Evolutionary conservation across 106 monocot genomes (phyloP).

Genomic region (Cymbidium sinense): DNA sequence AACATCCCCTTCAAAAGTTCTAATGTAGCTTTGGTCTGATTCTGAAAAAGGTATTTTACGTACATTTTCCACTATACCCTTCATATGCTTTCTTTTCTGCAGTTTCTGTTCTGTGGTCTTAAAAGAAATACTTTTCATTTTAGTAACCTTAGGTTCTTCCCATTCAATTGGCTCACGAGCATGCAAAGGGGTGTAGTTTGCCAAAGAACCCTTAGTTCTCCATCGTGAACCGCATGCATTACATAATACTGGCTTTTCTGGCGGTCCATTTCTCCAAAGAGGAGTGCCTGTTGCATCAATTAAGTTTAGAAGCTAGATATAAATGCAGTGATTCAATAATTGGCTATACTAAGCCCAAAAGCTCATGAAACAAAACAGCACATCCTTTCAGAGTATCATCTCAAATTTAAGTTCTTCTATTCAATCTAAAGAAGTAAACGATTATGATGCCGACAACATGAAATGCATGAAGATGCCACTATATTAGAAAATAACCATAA

Average conservation of each 20-base stretch:
- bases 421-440: background rate
- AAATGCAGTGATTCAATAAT: background rate
- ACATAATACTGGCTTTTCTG: conserved; percentile 95
- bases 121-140: conserved; percentile 33
- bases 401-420: background rate
- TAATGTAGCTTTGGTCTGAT: conserved; percentile 57
- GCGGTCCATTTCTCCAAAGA: conserved; percentile 98
- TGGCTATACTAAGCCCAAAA: background rate
- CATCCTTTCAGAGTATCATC: background rate
- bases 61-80: conserved; percentile 20
- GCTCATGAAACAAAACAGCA: background rate
- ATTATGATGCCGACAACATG: background rate
- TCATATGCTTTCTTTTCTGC: conserved; percentile 44
- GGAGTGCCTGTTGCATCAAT: conserved; percentile 76
- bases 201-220: conserved; percentile 94
- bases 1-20: conserved; percentile 52
- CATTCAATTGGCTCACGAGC: conserved; percentile 60
- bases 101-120: conserved; percentile 45
- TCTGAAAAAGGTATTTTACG: conserved; percentile 34
- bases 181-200: conserved; percentile 91
- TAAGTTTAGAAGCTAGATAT: background rate
- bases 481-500: background rate
- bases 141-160: conserved; percentile 46
- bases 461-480: background rate
- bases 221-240: conserved; percentile 99